These are phyloP conservation scores for Bisporella sp. DNA, from an alignment of 2,329 filamentous ascomycete genomes.

Conservation along the genomic window DNA sequence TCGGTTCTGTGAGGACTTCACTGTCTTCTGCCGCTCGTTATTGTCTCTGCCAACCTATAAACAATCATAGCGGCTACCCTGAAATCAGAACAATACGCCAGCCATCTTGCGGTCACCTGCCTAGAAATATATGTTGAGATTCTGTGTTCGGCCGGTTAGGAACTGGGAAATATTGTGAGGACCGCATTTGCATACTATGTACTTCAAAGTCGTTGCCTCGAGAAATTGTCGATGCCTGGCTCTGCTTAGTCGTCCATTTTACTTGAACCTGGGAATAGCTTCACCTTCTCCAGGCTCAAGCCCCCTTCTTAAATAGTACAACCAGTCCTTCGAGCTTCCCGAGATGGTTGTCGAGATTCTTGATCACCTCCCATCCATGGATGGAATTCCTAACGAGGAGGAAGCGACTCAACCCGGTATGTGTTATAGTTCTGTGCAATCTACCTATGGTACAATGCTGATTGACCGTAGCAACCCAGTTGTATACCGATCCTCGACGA, in stretches of 20 bases:
- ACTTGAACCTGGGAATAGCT: neutral
- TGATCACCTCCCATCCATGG: slow-evolving; percentile 1
- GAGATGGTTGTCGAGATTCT: too few relatives aligned
- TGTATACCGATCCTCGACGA: slow-evolving; percentile 72
- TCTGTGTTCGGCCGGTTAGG: neutral
- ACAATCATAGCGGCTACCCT: neutral
- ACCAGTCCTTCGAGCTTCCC: slow-evolving; percentile 1
- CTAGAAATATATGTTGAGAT: neutral
- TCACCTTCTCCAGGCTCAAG: slow-evolving; percentile 3
- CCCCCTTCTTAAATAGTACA: slow-evolving; percentile 4
- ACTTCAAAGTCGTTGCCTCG: neutral
- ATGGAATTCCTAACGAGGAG: slow-evolving; percentile 16
- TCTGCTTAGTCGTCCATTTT: too few relatives aligned
- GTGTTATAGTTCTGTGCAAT: slow-evolving; percentile 1
- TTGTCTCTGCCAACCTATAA: neutral
- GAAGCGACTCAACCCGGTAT: slow-evolving; percentile 26
- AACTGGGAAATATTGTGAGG: neutral
- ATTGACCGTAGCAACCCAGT: slow-evolving; percentile 58
- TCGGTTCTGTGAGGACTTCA: slow-evolving; percentile 9
- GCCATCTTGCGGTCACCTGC: neutral
- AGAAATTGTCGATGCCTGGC: too few relatives aligned
- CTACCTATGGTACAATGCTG: neutral
- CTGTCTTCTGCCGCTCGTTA: slow-evolving; percentile 19
- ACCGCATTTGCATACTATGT: neutral
- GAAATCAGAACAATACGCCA: neutral